Conservation (phyloP, 1,139 yeast species). For the Yamadazyma taylorii region DNA sequence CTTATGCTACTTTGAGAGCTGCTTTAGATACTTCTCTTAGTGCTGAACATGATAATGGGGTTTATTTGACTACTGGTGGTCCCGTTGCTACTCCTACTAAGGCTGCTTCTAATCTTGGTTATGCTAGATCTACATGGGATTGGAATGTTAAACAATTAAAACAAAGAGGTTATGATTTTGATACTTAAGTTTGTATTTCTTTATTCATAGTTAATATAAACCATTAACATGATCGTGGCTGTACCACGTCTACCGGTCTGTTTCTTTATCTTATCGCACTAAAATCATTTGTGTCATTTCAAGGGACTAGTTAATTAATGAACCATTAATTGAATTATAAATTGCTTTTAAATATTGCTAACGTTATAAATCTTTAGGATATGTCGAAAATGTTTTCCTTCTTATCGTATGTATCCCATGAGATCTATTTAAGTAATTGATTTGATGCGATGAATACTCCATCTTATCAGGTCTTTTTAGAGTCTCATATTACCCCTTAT, state of each 20-base stretch:
- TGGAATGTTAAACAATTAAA: constrained; percentile 27
- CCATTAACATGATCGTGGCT: too few relatives aligned
- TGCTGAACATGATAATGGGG: constrained; percentile 30
- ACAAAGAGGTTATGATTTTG: constrained; percentile 21
- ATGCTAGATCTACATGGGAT: constrained; percentile 31
- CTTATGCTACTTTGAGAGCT: constrained; percentile 33
- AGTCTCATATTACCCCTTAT: neutral
- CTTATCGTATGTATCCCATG: constrained; percentile 1
- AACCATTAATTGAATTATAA: too few relatives aligned
- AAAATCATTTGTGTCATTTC: constrained; percentile 2
- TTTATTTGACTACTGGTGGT: constrained; percentile 39
- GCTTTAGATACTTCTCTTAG: constrained; percentile 32
- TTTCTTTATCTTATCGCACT: constrained; percentile 10
- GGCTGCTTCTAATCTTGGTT: constrained; percentile 23
- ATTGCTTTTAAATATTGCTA: too few relatives aligned
- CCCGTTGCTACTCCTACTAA: constrained; percentile 22
- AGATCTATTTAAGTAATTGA: too few relatives aligned
- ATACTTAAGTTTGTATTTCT: too few relatives aligned
- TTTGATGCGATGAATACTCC: too few relatives aligned
- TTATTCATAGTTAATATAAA: too few relatives aligned
- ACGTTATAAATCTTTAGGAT: too few relatives aligned
- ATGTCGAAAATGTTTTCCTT: constrained; percentile 1
- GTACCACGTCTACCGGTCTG: too few relatives aligned
- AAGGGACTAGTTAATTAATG: too few relatives aligned
- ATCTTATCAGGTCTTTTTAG: too few relatives aligned